Percentiles rank a stretch among this genome's conserved stretches.
Evolutionary conservation across 163 green algal species (phyloP).

Genomic region (Prototheca cutis): DNA sequence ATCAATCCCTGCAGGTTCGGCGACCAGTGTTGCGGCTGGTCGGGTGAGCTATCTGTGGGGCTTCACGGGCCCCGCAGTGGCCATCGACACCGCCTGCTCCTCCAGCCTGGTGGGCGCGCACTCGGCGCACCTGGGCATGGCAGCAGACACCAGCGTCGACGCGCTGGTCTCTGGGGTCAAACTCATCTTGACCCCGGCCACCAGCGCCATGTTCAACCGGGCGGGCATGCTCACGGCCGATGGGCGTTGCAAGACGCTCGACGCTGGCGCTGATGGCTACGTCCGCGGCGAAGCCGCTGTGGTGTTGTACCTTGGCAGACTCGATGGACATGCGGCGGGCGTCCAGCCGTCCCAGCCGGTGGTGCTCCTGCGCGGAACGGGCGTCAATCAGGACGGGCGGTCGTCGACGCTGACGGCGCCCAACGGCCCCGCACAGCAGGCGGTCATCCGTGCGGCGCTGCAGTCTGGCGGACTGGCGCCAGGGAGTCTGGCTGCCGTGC

Average conservation of each 20-base stretch:
- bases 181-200: conserved; percentile 22
- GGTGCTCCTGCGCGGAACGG: conserved; percentile 37
- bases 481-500: conserved; percentile 13
- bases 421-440: conserved; percentile 45
- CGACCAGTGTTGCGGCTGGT: conserved; percentile 55
- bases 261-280: conserved; percentile 38
- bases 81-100: conserved; percentile 80
- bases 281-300: conserved; percentile 38
- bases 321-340: background rate
- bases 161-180: conserved; percentile 25
- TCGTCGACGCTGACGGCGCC: conserved; percentile 66
- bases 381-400: conserved; percentile 78
- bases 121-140: conserved; percentile 31
- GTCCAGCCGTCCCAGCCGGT: background rate
- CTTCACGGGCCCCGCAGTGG: conserved; percentile 57
- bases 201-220: conserved; percentile 29
- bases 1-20: conserved; percentile 14
- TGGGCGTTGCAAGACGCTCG: conserved; percentile 38
- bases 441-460: conserved; percentile 19
- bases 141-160: conserved; percentile 9
- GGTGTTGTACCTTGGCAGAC: conserved; percentile 27
- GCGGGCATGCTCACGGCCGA: conserved; percentile 25
- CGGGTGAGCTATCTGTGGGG: conserved; percentile 70
- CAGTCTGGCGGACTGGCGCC: background rate
- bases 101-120: conserved; percentile 62